phyloP scores from a whole-genome alignment of 1,139 yeast species.

The Geotrichum restrictum region DNA sequence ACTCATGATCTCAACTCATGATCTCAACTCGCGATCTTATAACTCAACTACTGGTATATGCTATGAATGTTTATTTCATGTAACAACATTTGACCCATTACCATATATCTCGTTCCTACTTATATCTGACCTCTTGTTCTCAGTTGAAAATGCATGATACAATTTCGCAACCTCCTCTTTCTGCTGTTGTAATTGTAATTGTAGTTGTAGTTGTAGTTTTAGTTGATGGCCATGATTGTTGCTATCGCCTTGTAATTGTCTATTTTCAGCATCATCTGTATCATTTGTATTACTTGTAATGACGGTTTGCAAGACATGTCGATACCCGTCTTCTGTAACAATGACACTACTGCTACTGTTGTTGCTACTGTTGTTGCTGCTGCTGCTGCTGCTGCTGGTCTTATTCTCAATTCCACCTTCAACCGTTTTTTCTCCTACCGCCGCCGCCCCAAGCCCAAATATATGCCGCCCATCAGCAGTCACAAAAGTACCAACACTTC shows the following conservation, averaged over 20 bases:
- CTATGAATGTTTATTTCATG: neutral
- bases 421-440: neutral
- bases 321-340: conserved; percentile 4
- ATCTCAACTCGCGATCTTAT: too few relatives aligned
- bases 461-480: conserved; percentile 17
- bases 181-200: neutral
- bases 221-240: too few relatives aligned
- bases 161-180: neutral
- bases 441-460: conserved; percentile 24
- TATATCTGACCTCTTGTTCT: conserved; percentile 7
- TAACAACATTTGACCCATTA: conserved; percentile 16
- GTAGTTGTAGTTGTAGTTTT: too few relatives aligned
- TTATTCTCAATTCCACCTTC: too few relatives aligned
- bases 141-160: conserved; percentile 15
- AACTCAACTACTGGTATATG: neutral
- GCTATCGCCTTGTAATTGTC: too few relatives aligned
- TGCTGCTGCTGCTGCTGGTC: neutral
- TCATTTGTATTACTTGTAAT: too few relatives aligned
- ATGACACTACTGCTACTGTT: neutral
- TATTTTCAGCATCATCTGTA: too few relatives aligned
- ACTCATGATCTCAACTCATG: too few relatives aligned
- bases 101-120: conserved; percentile 10
- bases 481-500: conserved; percentile 23
- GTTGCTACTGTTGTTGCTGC: neutral
- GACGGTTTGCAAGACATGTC: too few relatives aligned